Conservation (phyloP, 306 rosid species). For the Hippophae tibetana region DNA sequence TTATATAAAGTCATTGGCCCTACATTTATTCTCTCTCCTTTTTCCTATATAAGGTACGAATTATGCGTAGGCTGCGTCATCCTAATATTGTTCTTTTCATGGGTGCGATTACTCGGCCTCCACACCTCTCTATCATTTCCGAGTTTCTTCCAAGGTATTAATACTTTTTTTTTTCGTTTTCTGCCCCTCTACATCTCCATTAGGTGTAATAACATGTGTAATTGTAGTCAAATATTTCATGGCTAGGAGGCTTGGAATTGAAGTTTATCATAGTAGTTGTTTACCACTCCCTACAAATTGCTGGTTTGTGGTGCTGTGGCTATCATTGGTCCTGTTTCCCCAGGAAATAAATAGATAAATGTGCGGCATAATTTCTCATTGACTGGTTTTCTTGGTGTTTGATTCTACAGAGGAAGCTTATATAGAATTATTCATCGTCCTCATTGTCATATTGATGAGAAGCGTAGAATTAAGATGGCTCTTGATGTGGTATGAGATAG, state of each 20-base stretch:
- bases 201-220: too few species aligned
- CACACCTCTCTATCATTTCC: constrained; percentile 84
- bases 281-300: too few species aligned
- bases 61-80: constrained; percentile 96
- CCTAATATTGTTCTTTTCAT: constrained; percentile 94
- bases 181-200: too few species aligned
- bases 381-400: constrained; percentile 3
- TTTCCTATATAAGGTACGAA: constrained; percentile 59
- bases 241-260: too few species aligned
- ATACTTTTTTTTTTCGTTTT: too few species aligned
- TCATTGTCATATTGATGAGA: constrained; percentile 78
- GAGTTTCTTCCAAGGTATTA: constrained; percentile 94
- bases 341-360: too few species aligned
- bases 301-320: too few species aligned
- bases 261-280: too few species aligned
- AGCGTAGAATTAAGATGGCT: constrained; percentile 92
- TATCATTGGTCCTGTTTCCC: too few species aligned
- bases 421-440: constrained; percentile 86
- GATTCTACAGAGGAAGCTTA: constrained; percentile 73
- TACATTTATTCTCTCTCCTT: constrained; percentile 18
- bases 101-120: constrained; percentile 99
- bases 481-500: constrained; percentile 79
- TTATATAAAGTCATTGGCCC: constrained; percentile 7
- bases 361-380: not conserved
- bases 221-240: too few species aligned